A percentile compares a stretch with the other conserved stretches of the same genome.
Evolutionary conservation across 257 asterid genomes (phyloP).

Genomic region (Solanum chaucha): DNA sequence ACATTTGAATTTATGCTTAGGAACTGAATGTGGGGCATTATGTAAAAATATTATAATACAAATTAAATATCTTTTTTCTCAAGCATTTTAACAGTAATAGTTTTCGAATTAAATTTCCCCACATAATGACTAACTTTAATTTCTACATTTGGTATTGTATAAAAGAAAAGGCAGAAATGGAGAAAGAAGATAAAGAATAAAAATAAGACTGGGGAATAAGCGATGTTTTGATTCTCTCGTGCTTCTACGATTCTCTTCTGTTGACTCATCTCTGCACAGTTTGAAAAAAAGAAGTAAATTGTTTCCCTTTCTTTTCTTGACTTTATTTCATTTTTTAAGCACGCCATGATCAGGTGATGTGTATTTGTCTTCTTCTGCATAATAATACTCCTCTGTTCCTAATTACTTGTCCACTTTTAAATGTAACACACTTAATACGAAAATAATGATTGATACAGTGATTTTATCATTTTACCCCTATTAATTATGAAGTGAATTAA

Average conservation of each 20-base stretch:
- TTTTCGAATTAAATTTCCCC: neutral
- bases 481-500: no score
- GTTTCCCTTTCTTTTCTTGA: neutral
- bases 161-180: neutral
- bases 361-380: neutral
- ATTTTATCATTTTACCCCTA: accelerated
- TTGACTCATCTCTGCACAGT: neutral
- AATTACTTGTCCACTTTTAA: no score
- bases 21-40: no score
- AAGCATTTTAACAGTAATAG: neutral
- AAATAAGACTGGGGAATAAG: neutral
- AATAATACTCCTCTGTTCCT: accelerated
- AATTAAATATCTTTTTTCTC: neutral
- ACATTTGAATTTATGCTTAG: neutral
- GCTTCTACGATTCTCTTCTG: neutral
- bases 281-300: neutral
- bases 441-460: accelerated
- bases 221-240: neutral
- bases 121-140: neutral
- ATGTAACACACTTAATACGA: accelerated
- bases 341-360: neutral
- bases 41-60: no score
- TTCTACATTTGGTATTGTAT: neutral
- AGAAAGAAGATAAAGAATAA: neutral
- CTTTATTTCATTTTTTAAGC: neutral